Evolutionary conservation across 176 grass and related monocot genomes (phyloP), one percentile per base, ranked within the genome.

Genomic region (Alopecurus myosuroides): DNA sequence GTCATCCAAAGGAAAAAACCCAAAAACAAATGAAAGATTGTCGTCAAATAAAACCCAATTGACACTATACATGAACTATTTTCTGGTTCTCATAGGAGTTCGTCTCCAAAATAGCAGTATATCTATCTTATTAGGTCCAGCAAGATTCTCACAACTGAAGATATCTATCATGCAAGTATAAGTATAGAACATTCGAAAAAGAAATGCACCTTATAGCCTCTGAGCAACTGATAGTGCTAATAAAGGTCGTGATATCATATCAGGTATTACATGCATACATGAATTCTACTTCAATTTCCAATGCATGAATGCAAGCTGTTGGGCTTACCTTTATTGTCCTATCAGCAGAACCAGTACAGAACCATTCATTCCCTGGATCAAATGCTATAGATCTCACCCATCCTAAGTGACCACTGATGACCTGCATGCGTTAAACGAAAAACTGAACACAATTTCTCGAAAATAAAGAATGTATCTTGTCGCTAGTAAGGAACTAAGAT

Each of bases 311-410:
- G 15, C 50, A 40, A 37, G 31, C 1, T 77, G 39, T 49, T 14
- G 39, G 70, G 17, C 10, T 67, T 82, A 94, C 97, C 93, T 98
- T 98, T 88, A 98, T 98, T 68, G 97, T 95, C 67, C 93, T 87
- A 82, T 98, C 97, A 33, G 93, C 93, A 9, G 93, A 98, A 78
- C 96, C 93, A 75, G 93, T 95, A 75, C 93, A 98, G 52, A 98
- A 98, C 97, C 97, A 98, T 81, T 90, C 83, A 81, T 98, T 98
- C 46, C 91, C 87, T 29, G 93, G 97, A 77, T 95, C 93, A 90
- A 98, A 98, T 25, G 97, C 97, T 83, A 98, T 89, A 22, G 97
- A 98, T 3, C 93, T 78, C 69, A 98, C 97, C 97, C 97, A 95
- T 53, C 97, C 97, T 81, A 98, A 89, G 69, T 98, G 97, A 63